These are phyloP conservation scores for Stachybotrys chartarum DNA, from an alignment of 2,329 filamentous ascomycete species.

Conservation along the genomic window DNA sequence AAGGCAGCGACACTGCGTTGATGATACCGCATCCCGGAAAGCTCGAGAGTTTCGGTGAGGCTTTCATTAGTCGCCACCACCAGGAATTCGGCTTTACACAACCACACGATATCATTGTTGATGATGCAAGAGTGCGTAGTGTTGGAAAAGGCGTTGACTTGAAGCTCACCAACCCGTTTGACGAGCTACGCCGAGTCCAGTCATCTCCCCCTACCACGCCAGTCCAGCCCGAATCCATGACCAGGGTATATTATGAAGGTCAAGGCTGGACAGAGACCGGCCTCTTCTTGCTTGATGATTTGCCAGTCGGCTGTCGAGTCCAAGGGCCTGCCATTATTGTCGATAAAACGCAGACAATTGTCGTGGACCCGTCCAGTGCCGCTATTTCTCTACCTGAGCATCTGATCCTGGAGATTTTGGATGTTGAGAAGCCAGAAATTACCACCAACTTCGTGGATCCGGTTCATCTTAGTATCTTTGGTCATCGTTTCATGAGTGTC, in stretches of 20 bases:
- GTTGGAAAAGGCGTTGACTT: constrained; percentile 15
- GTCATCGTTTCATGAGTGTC: constrained; percentile 76
- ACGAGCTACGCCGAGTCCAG: constrained; percentile 11
- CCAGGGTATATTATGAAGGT: constrained; percentile 8
- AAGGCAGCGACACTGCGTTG: constrained; percentile 10
- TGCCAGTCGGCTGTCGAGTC: constrained; percentile 8
- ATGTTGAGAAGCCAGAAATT: background rate
- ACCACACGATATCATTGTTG: constrained; percentile 33
- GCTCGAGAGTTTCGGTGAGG: constrained; percentile 52
- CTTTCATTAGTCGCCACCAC: constrained; percentile 63
- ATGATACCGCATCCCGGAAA: constrained; percentile 21
- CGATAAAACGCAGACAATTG: constrained; percentile 66
- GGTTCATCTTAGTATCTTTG: constrained; percentile 70
- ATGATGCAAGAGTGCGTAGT: constrained; percentile 31
- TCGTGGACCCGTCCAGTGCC: constrained; percentile 33
- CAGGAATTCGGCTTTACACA: constrained; percentile 63
- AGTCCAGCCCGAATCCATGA: background rate
- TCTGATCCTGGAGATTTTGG: constrained; percentile 15
- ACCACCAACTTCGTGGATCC: constrained; percentile 38
- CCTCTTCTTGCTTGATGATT: constrained; percentile 15
- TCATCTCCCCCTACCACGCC: background rate
- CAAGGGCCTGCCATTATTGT: constrained; percentile 46
- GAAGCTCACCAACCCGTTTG: constrained; percentile 11
- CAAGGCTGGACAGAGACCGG: constrained; percentile 14
- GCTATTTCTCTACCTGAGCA: background rate